Evolutionary conservation across 73 alveolate genomes (phyloP), one percentile per base, ranked within the genome.

Genomic region (Stentor coeruleus): DNA sequence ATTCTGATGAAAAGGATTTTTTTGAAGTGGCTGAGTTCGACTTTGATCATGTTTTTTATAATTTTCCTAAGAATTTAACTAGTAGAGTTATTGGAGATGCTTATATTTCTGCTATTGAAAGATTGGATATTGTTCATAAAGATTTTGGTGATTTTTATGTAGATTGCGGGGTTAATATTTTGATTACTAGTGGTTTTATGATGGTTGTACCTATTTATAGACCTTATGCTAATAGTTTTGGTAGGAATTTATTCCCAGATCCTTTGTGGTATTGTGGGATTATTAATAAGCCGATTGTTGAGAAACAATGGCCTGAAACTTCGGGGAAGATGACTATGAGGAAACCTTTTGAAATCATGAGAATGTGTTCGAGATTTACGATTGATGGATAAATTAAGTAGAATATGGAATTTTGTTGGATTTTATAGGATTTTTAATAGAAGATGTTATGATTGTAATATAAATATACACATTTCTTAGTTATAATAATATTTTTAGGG

Each of bases 301-400:
- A n/a, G 15, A 57, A 57, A 57, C 35, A 57, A 31, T 57, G 73
- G 73, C 73, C 73, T 57, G 73, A 57, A 57, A 57, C 73, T 57
- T n/a, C 35, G 28, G 73, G 73, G 28, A 31, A 20, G 15, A 57
- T 31, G 28, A 57, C 28, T n/a, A 1, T 31, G 28, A 57, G 28
- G 28, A 31, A 57, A 1, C 73, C 73, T 0, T 31, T 57, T 57
- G 15, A n/a, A 20, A 20, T 57, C 15, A 20, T 57, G 28, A 31
- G 28, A 57, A 57, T 20, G 2, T 20, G 73, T 31, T 57, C 73
- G 15, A 57, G 28, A 57, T 57, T 57, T n/a, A n/a, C n/a, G n/a
- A n/a, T n/a, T n/a, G n/a, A n/a, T n/a, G n/a, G n/a, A n/a, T n/a
- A n/a, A n/a, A n/a, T n/a, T n/a, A n/a, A n/a, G n/a, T n/a, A n/a